Evolutionary conservation across 2,329 filamentous ascomycete genomes (phyloP), one percentile per base, ranked within the genome.

Genomic region (Tolypocladium guangdongense): DNA sequence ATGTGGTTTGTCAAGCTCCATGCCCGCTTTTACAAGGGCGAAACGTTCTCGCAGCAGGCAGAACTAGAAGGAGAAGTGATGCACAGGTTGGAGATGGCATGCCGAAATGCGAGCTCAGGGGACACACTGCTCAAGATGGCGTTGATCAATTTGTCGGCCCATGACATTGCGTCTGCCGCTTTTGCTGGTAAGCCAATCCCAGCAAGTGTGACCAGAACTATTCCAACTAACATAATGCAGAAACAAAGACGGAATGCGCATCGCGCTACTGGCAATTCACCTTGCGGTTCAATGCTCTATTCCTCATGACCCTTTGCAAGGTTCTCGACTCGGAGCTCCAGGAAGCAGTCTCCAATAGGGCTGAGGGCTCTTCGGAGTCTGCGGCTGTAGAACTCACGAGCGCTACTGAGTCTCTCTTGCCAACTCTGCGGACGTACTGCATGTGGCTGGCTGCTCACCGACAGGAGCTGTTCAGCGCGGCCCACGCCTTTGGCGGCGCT

Each of bases 1-100:
- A 81, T 83, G 51, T 93, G 90, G 86, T 95, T 96, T 62, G 80
- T 92, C 55, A 84, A 87, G 60, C 78, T 96, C 45, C 92, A 96
- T 66, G 89, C 89, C 49, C 83, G 86, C 64, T 92, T 88, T 68
- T 92, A 87, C 70, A 84, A 84, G 56, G 90, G 89, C 35, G 78
- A 86, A 55, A 78, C 83, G 46, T 91, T 93, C 61, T 72, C 82
- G 1, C 83, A 86, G 56, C 87, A 90, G 58, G 81, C 86, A 52
- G 90, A 95, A 65, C 74, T 96, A 32, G 91, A 96, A 68, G 83
- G 83, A 54, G 90, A 96, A 66, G 87, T 97, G 14, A 75, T 96
- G 56, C 84, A 86, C 60, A 86, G 90, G 50, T 73, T 96, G 38
- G 80, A 84, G 49, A 80, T 87, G 59, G 82, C 88, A 33, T 74